A percentile compares a stretch with the other conserved stretches of the same genome.
These are phyloP conservation scores for Phytophthora kernoviae DNA, from an alignment of 352 stramenopile genomes.

Conservation along the genomic window DNA sequence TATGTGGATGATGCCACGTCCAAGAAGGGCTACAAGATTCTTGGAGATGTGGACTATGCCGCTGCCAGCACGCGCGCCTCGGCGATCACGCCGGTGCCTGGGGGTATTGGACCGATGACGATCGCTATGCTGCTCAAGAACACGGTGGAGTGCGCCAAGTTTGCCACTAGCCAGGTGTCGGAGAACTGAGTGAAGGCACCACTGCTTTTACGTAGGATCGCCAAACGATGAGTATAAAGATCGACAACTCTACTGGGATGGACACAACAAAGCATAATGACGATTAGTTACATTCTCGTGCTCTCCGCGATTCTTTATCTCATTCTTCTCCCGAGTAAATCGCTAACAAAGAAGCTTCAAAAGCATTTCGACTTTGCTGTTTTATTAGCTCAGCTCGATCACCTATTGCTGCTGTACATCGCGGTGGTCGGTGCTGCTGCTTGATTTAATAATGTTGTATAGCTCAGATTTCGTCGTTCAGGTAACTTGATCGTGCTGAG, in stretches of 20 bases:
- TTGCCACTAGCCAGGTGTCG: conserved; percentile 31
- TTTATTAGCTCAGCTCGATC: conserved; percentile 4
- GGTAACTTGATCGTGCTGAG: conserved; percentile 21
- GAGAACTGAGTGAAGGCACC: not conserved
- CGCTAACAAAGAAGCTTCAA: conserved; percentile 1
- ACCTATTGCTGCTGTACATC: conserved; percentile 3
- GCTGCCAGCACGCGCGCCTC: conserved; percentile 83
- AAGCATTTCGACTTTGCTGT: conserved; percentile 3
- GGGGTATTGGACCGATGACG: conserved; percentile 98
- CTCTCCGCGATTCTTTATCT: conserved; percentile 6
- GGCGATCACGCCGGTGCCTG: conserved; percentile 97
- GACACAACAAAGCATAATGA: conserved; percentile 21
- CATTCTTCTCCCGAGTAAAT: not conserved
- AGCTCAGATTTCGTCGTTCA: conserved; percentile 18
- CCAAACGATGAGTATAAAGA: not conserved
- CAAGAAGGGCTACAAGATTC: conserved; percentile 92
- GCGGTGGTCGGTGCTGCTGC: conserved; percentile 2
- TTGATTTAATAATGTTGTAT: conserved; percentile 35
- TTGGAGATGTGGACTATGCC: conserved; percentile 97
- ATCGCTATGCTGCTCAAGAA: conserved; percentile 95
- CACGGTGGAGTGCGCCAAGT: conserved; percentile 64
- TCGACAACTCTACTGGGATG: not conserved
- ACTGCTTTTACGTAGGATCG: not conserved
- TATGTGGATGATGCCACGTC: conserved; percentile 88
- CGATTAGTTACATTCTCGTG: conserved; percentile 34